Evolutionary conservation across 1,139 yeast genomes (phyloP), one percentile per base, ranked within the genome.

Genomic region (Kodamaea anthophila): DNA sequence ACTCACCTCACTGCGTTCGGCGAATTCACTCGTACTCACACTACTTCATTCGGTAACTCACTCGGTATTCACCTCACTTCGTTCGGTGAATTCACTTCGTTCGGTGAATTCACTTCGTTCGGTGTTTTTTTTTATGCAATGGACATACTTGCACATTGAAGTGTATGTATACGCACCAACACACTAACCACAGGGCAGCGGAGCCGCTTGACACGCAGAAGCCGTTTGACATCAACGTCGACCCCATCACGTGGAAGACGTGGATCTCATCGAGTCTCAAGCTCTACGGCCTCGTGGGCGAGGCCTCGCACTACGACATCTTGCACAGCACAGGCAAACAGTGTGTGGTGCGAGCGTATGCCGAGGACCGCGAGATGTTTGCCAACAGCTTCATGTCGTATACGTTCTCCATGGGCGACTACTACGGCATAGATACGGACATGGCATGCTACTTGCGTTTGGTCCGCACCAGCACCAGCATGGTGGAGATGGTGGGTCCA

Each of bases 181-280:
- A n/a, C n/a, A n/a, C n/a, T n/a, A n/a, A n/a, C n/a, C n/a, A n/a
- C n/a, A n/a, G n/a, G n/a, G n/a, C n/a, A n/a, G n/a, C n/a, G n/a
- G n/a, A n/a, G n/a, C n/a, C n/a, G n/a, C n/a, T n/a, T n/a, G n/a
- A n/a, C n/a, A n/a, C n/a, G n/a, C n/a, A n/a, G n/a, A n/a, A n/a
- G n/a, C n/a, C n/a, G n/a, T n/a, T n/a, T n/a, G 29, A 26, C 23
- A 15, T 46, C 9, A 33, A 32, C 5, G 32, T 58, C 8, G 75
- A 70, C 36, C 34, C 44, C 11, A 45, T 65, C 18, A 55, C 72
- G 3, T 70, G 74, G 74, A 58, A 58, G 37, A 39, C 64, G 13
- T 34, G 56, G 15, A 49, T 69, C 9, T 36, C 40, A 12, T 38
- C 51, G 3, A 55, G 65, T 16, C 39, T 70, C 34, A 51, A 52